phyloP scores from a whole-genome alignment of 208 protist genomes.

The Trypanosoma boissoni region DNA sequence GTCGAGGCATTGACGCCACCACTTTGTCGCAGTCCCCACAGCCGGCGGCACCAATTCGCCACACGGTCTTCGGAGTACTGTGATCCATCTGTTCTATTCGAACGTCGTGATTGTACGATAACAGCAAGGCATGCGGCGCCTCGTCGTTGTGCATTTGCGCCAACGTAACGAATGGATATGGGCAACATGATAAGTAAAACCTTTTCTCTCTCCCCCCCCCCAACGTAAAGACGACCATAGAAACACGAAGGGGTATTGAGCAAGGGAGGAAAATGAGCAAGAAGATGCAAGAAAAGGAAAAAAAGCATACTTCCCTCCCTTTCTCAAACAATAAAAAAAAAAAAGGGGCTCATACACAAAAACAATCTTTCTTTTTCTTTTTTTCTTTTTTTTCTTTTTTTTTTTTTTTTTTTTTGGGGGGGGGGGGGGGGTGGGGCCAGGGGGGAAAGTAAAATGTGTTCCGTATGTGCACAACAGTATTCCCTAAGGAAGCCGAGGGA shows the following conservation, averaged over 20 bases:
- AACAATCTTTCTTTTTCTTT: conserved; percentile 22
- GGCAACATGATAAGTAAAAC: too few species aligned
- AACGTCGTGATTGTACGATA: neutral
- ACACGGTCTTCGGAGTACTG: conserved; percentile 51
- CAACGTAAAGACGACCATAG: too few species aligned
- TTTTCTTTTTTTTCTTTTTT: too few species aligned
- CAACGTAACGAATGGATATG: too few species aligned
- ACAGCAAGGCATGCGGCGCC: conserved; percentile 1
- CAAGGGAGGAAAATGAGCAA: too few species aligned
- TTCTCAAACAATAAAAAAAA: conserved; percentile 16
- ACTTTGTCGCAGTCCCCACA: conserved; percentile 49
- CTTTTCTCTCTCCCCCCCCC: too few species aligned
- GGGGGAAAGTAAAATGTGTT: too few species aligned
- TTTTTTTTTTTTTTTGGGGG: conserved; percentile 12
- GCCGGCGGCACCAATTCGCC: conserved; percentile 59
- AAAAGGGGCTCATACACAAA: neutral
- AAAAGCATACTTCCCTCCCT: too few species aligned
- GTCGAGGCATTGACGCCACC: neutral
- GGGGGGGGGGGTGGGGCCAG: too few species aligned
- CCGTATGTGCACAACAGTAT: conserved; percentile 11
- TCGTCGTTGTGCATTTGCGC: too few species aligned
- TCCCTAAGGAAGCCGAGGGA: conserved; percentile 26
- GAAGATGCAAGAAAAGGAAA: too few species aligned
- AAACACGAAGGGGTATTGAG: too few species aligned
- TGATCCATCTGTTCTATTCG: conserved; percentile 2